A percentile compares a stretch with the other conserved stretches of the same genome.
These are phyloP conservation scores for Aureobasidium melanogenum DNA, from an alignment of 2,329 filamentous ascomycete genomes.

Conservation along the genomic window DNA sequence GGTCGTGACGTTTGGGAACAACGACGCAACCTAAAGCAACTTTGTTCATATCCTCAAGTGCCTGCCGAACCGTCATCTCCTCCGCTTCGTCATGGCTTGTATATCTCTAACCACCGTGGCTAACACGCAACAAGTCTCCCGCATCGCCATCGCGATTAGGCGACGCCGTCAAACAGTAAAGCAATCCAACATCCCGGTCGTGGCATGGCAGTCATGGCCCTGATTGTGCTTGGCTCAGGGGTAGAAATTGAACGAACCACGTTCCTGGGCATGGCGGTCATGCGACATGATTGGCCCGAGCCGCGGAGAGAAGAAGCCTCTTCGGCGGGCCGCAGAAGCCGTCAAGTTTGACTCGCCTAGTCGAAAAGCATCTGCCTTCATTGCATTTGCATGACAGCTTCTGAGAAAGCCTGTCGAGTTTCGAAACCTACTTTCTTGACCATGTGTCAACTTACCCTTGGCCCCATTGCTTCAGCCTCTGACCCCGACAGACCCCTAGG, in stretches of 20 bases:
- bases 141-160: not conserved
- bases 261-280: constrained; percentile 3
- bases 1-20: not conserved
- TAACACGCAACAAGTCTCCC: not conserved
- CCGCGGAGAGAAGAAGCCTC: not conserved
- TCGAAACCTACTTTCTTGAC: not conserved
- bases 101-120: not conserved
- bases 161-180: not conserved
- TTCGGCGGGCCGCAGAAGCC: constrained; percentile 4
- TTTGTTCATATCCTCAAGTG: not conserved
- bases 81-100: not conserved
- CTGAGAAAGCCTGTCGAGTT: not conserved
- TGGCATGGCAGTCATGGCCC: not conserved
- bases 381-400: not conserved
- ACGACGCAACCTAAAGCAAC: not conserved
- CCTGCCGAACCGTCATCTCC: not conserved
- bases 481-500: not conserved
- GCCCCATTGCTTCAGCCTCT: not conserved
- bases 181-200: not conserved
- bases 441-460: not conserved
- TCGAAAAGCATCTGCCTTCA: not conserved
- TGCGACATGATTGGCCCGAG: not conserved
- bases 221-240: constrained; percentile 7
- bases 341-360: not conserved
- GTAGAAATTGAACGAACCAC: constrained; percentile 8